These are phyloP conservation scores for Nicotiana undulata DNA, from an alignment of 257 asterid genomes.

Conservation along the genomic window DNA sequence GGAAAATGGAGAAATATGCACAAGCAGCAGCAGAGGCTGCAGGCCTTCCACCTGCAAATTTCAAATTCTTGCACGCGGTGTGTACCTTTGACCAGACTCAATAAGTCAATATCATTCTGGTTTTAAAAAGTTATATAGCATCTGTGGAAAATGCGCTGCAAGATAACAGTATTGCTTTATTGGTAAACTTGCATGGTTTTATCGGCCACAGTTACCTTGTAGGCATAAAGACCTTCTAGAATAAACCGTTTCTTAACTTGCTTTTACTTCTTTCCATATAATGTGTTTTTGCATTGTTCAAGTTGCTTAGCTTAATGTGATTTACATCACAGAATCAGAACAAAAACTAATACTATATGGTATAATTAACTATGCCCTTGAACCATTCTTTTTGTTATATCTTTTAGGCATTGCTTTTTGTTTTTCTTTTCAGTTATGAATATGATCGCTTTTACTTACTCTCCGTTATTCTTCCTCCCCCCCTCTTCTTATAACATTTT, in stretches of 20 bases:
- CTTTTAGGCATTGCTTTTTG: neutral
- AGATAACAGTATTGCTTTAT: neutral
- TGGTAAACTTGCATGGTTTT: neutral
- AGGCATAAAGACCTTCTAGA: neutral
- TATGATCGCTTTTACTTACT: neutral
- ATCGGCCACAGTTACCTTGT: neutral
- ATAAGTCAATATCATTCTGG: neutral
- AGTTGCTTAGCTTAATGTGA: neutral
- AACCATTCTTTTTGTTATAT: neutral
- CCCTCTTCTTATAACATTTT: neutral
- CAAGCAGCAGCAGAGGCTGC: conserved; percentile 55
- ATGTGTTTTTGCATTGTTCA: neutral
- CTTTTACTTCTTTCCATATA: neutral
- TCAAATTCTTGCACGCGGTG: conserved; percentile 67
- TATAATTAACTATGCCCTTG: neutral
- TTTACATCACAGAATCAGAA: neutral
- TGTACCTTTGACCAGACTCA: conserved; percentile 7
- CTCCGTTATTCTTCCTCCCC: neutral
- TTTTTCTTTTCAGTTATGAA: neutral
- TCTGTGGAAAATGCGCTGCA: neutral
- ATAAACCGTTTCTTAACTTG: neutral
- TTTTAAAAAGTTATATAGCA: neutral
- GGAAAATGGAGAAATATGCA: conserved; percentile 83
- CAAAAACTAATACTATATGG: neutral
- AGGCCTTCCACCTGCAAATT: conserved; percentile 51